Evolutionary conservation across 805 yeast genomes (phyloP).

Genomic region (Lipomyces orientalis): DNA sequence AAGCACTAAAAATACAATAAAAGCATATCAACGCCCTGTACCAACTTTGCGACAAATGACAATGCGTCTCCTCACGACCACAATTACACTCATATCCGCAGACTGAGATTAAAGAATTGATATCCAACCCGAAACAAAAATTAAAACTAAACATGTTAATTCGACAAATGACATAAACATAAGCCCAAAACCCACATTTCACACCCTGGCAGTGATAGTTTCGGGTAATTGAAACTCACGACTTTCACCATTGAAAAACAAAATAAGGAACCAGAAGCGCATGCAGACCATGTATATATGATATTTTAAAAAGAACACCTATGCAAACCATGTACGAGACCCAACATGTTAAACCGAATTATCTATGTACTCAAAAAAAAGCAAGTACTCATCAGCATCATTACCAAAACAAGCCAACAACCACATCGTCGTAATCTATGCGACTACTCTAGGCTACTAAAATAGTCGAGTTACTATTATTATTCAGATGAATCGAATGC

Average conservation of each 20-base stretch:
- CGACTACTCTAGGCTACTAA: constrained; percentile 11
- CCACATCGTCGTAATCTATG: background rate
- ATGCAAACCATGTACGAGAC: constrained; percentile 7
- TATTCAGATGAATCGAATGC: constrained; percentile 10
- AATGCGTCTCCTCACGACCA: background rate
- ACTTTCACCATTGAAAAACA: background rate
- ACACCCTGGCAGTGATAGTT: background rate
- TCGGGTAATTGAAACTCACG: background rate
- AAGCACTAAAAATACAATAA: background rate
- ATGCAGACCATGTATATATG: background rate
- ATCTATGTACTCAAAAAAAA: constrained; percentile 7
- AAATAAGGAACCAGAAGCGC: background rate
- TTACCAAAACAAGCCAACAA: background rate
- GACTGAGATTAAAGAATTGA: background rate
- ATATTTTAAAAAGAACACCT: background rate
- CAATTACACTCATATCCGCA: background rate
- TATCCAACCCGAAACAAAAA: background rate
- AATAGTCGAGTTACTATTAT: constrained; percentile 14
- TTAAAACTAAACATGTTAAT: background rate
- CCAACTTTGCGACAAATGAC: constrained; percentile 2
- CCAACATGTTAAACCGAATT: background rate
- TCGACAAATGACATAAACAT: background rate
- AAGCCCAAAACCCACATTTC: background rate
- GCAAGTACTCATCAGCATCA: background rate
- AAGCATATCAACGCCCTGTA: background rate